Conservation (phyloP, 352 stramenopile genomes). For the Aphanomyces invadans region DNA sequence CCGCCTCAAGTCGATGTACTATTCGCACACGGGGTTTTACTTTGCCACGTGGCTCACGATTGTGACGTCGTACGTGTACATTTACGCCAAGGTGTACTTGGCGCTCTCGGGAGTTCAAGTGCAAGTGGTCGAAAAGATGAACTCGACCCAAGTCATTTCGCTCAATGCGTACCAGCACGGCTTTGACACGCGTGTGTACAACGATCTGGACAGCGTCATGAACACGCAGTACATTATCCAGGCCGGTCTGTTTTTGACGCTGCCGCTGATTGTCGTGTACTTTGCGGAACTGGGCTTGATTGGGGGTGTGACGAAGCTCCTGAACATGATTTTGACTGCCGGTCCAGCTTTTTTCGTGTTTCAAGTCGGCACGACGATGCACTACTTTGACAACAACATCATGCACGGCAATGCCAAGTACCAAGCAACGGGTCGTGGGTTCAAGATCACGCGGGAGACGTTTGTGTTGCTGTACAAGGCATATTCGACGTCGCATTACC, state of each 20-base stretch:
- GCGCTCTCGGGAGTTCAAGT: conserved; percentile 58
- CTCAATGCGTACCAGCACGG: conserved; percentile 36
- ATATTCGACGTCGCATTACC: conserved; percentile 63
- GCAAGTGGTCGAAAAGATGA: conserved; percentile 69
- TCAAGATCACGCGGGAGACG: conserved; percentile 77
- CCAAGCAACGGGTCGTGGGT: conserved; percentile 71
- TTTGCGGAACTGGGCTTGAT: conserved; percentile 70
- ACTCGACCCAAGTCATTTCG: conserved; percentile 59
- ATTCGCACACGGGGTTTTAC: conserved; percentile 82
- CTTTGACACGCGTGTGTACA: conserved; percentile 57
- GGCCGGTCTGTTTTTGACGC: conserved; percentile 64
- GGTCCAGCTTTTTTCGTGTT: conserved; percentile 76
- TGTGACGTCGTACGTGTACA: conserved; percentile 82
- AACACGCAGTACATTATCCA: conserved; percentile 86
- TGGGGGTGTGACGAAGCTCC: conserved; percentile 56
- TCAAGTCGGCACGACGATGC: conserved; percentile 74
- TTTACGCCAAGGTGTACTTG: conserved; percentile 81
- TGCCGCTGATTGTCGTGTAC: conserved; percentile 70
- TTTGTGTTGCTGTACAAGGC: conserved; percentile 79
- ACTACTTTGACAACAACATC: conserved; percentile 82
- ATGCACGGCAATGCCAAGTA: conserved; percentile 72
- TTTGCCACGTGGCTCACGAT: conserved; percentile 84
- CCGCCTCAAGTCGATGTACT: conserved; percentile 82
- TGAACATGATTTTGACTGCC: conserved; percentile 70
- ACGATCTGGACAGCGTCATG: conserved; percentile 53